Base-by-base conservation (phyloP, 2,329 filamentous ascomycete genomes). In the Diplodia mutila region DNA sequence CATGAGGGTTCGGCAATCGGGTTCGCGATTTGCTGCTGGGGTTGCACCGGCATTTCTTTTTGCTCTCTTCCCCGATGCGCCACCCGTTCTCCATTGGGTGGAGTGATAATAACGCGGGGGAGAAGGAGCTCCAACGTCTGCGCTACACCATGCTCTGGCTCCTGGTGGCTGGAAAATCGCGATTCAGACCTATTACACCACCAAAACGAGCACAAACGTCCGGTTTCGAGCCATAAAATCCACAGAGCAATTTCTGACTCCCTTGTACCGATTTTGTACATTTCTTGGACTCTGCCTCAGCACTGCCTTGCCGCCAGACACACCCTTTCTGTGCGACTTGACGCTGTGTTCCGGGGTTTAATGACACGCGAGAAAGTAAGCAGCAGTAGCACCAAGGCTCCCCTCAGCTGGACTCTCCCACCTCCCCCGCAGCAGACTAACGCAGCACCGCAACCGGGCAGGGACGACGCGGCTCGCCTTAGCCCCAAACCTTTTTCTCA, bases 401-500 rank as follows among this genome's bases (percentile, higher is more conserved):
- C 27, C 7, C 25, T 54, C 29, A 34, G 52, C 52, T 29, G 18
- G 9, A 6, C 7, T 8, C 32, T 55, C 34, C 32, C 53, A n/a
- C 29, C 32, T 55, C 34, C 32, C 53, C 32, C 53, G 29, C 53
- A 18, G 12, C 32, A 55, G 6, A 37, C 29, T 32, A 55, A 34
- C 32, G 29, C 53, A 55, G 8, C 21, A 21, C 55, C 32, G 55
- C 55, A 59, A 59, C 37, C 55, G 54, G 54, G 37, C 37, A 59
- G 52, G 29, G 52, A 12, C 16, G 27, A n/a, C 7, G 52, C 27
- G 54, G 21, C 54, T 49, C 42, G 25, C 57, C 42, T 49, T 61
- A 61, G 57, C 39, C 18, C 57, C 39, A 59, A 59, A 42, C 55
- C 37, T 59, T 29, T 21, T 59, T 49, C 34, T 57, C 54, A 21